Evolutionary conservation across 2,329 filamentous ascomycete species (phyloP).

Genomic region (Nothopassalora personata): DNA sequence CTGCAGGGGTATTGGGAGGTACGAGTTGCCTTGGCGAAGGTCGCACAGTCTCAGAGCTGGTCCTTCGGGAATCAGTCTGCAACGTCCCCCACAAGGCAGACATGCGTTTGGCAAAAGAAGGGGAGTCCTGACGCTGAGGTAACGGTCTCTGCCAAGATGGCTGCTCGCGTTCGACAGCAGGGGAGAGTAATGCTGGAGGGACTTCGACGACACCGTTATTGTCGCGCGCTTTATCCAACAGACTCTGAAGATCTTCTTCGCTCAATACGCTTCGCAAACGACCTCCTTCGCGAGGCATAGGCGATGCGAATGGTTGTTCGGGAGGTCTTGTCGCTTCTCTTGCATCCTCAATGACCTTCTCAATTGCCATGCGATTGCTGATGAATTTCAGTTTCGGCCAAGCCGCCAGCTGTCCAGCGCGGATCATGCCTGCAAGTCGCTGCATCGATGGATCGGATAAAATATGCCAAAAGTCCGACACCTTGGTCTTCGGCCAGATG

Average conservation of each 20-base stretch:
- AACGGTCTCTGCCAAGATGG: conserved; percentile 10
- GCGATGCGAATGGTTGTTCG: conserved; percentile 30
- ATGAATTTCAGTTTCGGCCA: conserved; percentile 93
- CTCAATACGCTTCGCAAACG: conserved; percentile 36
- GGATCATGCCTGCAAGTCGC: conserved; percentile 79
- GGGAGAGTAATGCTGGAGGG: conserved; percentile 21
- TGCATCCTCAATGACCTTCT: conserved; percentile 60
- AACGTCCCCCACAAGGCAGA: conserved; percentile 26
- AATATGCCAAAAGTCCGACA: conserved; percentile 79
- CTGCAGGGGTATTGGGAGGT: conserved; percentile 10
- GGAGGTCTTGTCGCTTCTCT: conserved; percentile 39
- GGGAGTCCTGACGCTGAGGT: conserved; percentile 21
- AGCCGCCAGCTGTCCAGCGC: conserved; percentile 79
- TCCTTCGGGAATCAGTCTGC: conserved; percentile 16
- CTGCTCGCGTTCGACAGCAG: conserved; percentile 13
- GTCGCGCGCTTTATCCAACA: conserved; percentile 34
- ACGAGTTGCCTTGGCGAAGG: conserved; percentile 11
- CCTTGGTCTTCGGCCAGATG: conserved; percentile 80
- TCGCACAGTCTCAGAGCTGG: conserved; percentile 21
- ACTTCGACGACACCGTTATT: conserved; percentile 29
- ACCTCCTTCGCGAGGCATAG: conserved; percentile 15
- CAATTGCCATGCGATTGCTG: conserved; percentile 77
- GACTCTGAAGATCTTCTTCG: conserved; percentile 42
- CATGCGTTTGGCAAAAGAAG: conserved; percentile 29
- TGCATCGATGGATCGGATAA: conserved; percentile 73